Conservation (phyloP, 192 early-diverging fungal genomes). For the Backusella westeae region DNA sequence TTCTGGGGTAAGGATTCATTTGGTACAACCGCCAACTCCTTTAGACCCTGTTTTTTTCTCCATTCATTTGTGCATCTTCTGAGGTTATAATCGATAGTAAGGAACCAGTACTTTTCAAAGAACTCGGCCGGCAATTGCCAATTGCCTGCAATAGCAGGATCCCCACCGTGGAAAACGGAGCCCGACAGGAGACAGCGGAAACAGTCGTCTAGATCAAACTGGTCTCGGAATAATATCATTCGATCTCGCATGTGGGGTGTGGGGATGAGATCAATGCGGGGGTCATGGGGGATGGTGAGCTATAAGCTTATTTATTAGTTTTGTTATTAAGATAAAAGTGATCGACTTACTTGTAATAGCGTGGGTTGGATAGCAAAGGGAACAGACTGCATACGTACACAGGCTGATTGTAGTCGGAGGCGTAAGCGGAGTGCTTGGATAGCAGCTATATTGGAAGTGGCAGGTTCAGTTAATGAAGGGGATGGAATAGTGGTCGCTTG, state of each 20-base stretch:
- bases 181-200: constrained; percentile 18
- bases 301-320: not conserved
- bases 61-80: constrained; percentile 2
- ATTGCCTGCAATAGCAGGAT: constrained; percentile 27
- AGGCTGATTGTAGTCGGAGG: constrained; percentile 21
- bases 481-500: not conserved
- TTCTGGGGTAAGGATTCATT: not conserved
- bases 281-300: constrained; percentile 38
- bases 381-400: constrained; percentile 16
- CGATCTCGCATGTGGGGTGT: constrained; percentile 38
- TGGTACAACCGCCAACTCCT: not conserved
- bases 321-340: not conserved
- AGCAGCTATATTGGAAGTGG: constrained; percentile 19
- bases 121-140: constrained; percentile 35
- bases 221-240: constrained; percentile 40
- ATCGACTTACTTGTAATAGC: constrained; percentile 24
- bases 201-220: constrained; percentile 41
- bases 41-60: not conserved
- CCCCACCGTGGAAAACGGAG: constrained; percentile 34
- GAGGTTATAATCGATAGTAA: constrained; percentile 28
- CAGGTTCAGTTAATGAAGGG: not conserved
- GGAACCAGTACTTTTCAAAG: constrained; percentile 35
- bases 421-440: constrained; percentile 29
- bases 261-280: constrained; percentile 37
- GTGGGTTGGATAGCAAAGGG: constrained; percentile 24